A percentile compares a stretch with the other conserved stretches of the same genome.
Evolutionary conservation across 352 stramenopile species (phyloP).

Genomic region (Globisporangium nunn): DNA sequence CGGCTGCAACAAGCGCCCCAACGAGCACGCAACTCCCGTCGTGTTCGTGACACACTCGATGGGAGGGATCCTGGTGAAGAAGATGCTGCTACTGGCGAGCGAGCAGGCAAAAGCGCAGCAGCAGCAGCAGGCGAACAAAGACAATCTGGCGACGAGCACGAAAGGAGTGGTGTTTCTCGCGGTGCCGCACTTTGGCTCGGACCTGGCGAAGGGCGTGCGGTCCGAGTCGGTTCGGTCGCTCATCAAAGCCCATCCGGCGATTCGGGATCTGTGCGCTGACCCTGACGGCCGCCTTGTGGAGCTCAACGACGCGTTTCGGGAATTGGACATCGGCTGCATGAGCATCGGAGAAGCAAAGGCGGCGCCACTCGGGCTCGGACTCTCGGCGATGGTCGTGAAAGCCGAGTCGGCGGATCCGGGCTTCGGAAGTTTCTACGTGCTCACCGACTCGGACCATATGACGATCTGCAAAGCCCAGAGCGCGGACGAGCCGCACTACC

Average conservation of each 20-base stretch:
- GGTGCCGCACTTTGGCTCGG: conserved; percentile 79
- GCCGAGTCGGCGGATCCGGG: conserved; percentile 67
- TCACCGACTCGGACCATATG: conserved; percentile 72
- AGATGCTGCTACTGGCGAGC: conserved; percentile 59
- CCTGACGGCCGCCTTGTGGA: conserved; percentile 44
- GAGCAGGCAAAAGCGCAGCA: conserved; percentile 13
- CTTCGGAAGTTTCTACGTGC: conserved; percentile 58
- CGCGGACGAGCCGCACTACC: conserved; percentile 54
- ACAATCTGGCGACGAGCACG: conserved; percentile 32
- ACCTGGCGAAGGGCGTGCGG: conserved; percentile 54
- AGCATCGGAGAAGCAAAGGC: conserved; percentile 59
- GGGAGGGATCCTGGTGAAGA: conserved; percentile 81
- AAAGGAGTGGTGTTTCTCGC: conserved; percentile 70
- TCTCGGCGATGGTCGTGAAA: conserved; percentile 72
- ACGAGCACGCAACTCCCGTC: conserved; percentile 28
- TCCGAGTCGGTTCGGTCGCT: conserved; percentile 63
- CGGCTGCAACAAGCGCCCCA: conserved; percentile 18
- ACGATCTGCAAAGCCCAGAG: conserved; percentile 83
- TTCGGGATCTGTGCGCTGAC: conserved; percentile 56
- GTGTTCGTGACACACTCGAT: conserved; percentile 87
- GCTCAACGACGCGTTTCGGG: conserved; percentile 65
- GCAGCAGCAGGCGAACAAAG: conserved; percentile 1
- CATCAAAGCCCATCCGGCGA: conserved; percentile 67
- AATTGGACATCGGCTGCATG: conserved; percentile 59
- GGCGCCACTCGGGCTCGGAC: conserved; percentile 56